Evolutionary conservation across 2,329 filamentous ascomycete species (phyloP), one percentile per base, ranked within the genome.

Genomic region (Fusarium guadeloupense): DNA sequence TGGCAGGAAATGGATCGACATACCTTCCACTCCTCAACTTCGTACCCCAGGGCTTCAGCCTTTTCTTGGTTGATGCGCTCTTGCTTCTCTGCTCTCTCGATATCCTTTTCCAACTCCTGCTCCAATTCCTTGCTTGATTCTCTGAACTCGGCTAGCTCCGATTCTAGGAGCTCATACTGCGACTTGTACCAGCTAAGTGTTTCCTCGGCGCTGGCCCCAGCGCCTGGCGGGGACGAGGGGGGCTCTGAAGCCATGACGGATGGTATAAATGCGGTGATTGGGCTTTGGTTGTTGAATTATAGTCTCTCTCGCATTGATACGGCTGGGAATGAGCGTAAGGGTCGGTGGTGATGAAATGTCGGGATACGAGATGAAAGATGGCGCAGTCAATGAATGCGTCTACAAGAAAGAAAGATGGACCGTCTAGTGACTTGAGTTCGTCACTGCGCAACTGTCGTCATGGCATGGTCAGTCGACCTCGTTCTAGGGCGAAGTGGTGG

Each of bases 21-120:
- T 80, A 94, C 93, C 88, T 98, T 98, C 95, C 95, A 99, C 78
- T 99, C 95, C 54, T 98, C 93, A 1, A 95, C 93, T 76, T 98
- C 93, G 72, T 92, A 99, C 43, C 85, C 87, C 62, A 96, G 77
- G 31, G 83, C 85, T 76, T 98, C 94, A 1, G 92, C 90, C 80
- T 94, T 96, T 75, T 96, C 90, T 75, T 93, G 89, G 68, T 97
- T 78, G 64, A 88, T 82, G 62, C 93, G 86, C 79, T 98, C 94
- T 69, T 93, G 87, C 80, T 96, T 96, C 81, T 99, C 95, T 38
- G 93, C 93, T 38, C 92, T 90, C 70, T 98, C 94, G 53, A 99
- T 89, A 75, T 99, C 95, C 80, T 93, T 96, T 77, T 99, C 95
- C 47, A 99, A 82, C 77, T 98, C 95, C 41, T 90, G 87, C 77